Evolutionary conservation across 176 grass and related monocot genomes (phyloP).

Genomic region (Oryza australiensis): DNA sequence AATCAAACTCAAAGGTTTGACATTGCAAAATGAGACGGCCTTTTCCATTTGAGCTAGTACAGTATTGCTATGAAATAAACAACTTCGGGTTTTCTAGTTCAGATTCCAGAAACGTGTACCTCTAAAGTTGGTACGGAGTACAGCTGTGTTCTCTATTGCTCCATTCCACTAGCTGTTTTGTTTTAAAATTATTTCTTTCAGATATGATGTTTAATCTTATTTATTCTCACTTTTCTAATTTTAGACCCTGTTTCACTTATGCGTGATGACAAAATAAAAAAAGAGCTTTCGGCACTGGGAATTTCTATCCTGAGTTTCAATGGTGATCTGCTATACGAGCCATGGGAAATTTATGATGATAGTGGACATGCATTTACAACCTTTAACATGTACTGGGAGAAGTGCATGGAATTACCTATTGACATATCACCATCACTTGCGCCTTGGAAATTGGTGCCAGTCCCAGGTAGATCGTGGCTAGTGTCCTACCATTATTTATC

Average conservation of each 20-base stretch:
- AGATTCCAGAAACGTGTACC: not conserved
- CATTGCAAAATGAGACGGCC: not conserved
- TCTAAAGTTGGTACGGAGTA: not conserved
- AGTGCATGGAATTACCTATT: conserved; percentile 58
- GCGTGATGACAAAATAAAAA: conserved; percentile 86
- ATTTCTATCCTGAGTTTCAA: conserved; percentile 72
- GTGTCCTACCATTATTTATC: conserved; percentile 8
- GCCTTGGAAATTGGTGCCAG: conserved; percentile 59
- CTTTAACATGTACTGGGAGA: conserved; percentile 76
- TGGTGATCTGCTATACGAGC: conserved; percentile 83
- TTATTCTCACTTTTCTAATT: conserved; percentile 38
- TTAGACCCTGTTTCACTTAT: conserved; percentile 85
- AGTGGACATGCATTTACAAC: conserved; percentile 71
- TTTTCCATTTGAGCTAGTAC: conserved; percentile 2
- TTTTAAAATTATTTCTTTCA: not conserved
- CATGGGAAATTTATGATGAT: conserved; percentile 80
- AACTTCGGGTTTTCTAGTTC: conserved; percentile 11
- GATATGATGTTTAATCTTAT: conserved; percentile 26
- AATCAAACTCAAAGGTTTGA: not conserved
- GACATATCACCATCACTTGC: conserved; percentile 53
- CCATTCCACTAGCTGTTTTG: conserved; percentile 19
- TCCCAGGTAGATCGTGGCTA: conserved; percentile 54
- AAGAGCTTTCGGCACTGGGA: conserved; percentile 57
- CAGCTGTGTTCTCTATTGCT: not conserved
- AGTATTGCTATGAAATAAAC: conserved; percentile 2